These are phyloP conservation scores for Malus hybrid DNA, from an alignment of 331 rosid species.

Conservation along the genomic window DNA sequence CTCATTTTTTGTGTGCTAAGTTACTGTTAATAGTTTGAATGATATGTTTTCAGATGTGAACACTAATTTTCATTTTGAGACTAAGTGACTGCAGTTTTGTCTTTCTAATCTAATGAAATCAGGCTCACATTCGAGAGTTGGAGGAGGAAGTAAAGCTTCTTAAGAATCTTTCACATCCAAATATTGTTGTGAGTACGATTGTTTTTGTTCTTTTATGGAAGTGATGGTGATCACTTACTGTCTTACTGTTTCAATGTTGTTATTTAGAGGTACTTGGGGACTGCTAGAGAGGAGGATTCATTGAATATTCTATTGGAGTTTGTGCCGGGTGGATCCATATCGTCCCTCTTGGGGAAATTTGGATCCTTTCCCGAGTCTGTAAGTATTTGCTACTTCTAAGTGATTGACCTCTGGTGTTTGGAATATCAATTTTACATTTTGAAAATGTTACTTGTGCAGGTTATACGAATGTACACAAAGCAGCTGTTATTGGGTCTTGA, in stretches of 20 bases:
- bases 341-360: conserved; percentile 65
- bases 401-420: background rate
- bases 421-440: background rate
- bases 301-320: conserved; percentile 73
- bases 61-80: background rate
- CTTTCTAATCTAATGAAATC: background rate
- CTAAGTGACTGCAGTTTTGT: background rate
- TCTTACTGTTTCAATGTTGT: background rate
- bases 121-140: conserved; percentile 73
- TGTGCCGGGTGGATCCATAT: conserved; percentile 78
- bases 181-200: conserved; percentile 61
- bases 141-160: conserved; percentile 79
- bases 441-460: conserved; percentile 25
- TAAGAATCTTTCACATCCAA: conserved; percentile 71
- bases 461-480: conserved; percentile 64
- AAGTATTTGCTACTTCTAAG: conserved; percentile 26
- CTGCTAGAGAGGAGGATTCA: conserved; percentile 69
- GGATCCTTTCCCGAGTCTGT: conserved; percentile 79
- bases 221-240: conserved; percentile 1
- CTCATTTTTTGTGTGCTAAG: too few species aligned
- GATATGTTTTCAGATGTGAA: background rate
- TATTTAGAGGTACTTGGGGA: conserved; percentile 65
- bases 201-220: background rate
- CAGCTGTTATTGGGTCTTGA: conserved; percentile 68
- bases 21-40: too few species aligned